A percentile compares a stretch with the other conserved stretches of the same genome.
phyloP scores from a whole-genome alignment of 2,329 filamentous ascomycete genomes.

The Fusarium sp. region DNA sequence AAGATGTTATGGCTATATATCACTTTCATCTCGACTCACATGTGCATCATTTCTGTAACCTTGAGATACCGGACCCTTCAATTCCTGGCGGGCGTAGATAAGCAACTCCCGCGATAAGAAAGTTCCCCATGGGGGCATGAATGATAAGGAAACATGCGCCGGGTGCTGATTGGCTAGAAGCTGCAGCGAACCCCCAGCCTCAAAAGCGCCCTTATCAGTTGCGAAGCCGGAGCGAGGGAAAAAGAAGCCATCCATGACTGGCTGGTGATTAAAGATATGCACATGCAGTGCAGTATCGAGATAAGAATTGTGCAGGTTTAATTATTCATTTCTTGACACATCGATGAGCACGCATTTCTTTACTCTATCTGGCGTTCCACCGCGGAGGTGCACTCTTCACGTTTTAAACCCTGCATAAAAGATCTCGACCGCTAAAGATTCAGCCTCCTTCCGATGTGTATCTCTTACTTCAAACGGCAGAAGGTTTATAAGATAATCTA shows the following conservation, averaged over 20 bases:
- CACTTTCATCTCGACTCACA: background rate
- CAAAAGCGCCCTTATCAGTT: constrained; percentile 18
- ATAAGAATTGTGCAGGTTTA: constrained; percentile 12
- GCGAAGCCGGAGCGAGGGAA: background rate
- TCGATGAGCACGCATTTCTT: background rate
- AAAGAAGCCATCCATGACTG: constrained; percentile 7
- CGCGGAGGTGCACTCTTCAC: constrained; percentile 14
- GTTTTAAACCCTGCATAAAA: background rate
- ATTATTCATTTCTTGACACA: constrained; percentile 35
- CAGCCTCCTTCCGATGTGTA: background rate
- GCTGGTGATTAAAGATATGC: constrained; percentile 9
- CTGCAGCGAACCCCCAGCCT: constrained; percentile 6
- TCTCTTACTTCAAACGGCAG: background rate
- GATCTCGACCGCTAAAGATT: background rate
- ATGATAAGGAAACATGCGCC: background rate
- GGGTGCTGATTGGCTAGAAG: background rate
- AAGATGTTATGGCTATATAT: background rate
- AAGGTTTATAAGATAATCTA: background rate
- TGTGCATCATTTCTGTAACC: constrained; percentile 1
- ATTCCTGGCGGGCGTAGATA: constrained; percentile 33
- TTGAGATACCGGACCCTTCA: constrained; percentile 3
- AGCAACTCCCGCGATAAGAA: constrained; percentile 20
- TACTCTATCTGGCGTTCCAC: background rate
- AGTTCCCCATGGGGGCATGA: background rate
- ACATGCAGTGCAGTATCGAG: constrained; percentile 8